These are phyloP conservation scores for Pelargonium nanum DNA, from an alignment of 345 rosid species.

Conservation along the genomic window DNA sequence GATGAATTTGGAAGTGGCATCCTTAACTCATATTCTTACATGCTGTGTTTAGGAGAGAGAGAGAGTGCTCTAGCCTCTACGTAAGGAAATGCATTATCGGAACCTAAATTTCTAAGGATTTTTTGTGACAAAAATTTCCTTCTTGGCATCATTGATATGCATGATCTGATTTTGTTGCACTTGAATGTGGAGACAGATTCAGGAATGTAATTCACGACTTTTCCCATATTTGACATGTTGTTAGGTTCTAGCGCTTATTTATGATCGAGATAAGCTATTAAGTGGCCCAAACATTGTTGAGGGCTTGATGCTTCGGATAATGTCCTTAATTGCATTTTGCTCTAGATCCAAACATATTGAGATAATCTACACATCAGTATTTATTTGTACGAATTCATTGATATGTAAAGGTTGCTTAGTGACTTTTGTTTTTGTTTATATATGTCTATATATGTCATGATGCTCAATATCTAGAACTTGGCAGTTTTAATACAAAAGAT, in stretches of 20 bases:
- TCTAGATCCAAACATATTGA: background rate
- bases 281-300: background rate
- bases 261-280: no score
- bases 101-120: no score
- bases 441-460: background rate
- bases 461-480: background rate
- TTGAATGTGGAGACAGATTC: background rate
- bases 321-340: background rate
- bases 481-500: no score
- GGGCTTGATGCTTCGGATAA: background rate
- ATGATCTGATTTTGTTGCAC: no score
- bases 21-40: background rate
- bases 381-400: background rate
- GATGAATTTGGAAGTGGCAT: background rate
- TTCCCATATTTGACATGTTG: background rate
- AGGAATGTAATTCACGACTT: no score
- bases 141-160: background rate
- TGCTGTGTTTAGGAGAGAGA: background rate
- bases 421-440: background rate
- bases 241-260: background rate
- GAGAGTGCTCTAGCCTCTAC: no score
- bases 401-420: background rate
- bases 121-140: background rate
- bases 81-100: no score
- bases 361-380: background rate